Conservation (phyloP, 164 flowering plant species). For the grape (Vitis vinifera) region ASM3070453v1 NC_081820.1:2622001-2622500, state of each 20-base stretch:
- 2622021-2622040: slow-evolving; percentile 11
- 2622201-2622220: not conserved
- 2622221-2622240: too few species aligned
- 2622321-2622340: slow-evolving; percentile 1
- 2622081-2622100: not conserved
- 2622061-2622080: not conserved
- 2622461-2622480: not conserved
- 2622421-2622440: not conserved
- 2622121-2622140: not conserved
- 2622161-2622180: not conserved
- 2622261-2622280: too few species aligned
- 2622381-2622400: not conserved
- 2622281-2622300: too few species aligned
- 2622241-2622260: too few species aligned
- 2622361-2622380: slow-evolving; percentile 1
- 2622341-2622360: not conserved
- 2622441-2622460: not conserved
- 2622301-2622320: not conserved
- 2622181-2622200: not conserved
- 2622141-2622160: not conserved
- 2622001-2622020: slow-evolving; percentile 19
- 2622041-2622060: slow-evolving; percentile 1
- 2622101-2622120: not conserved
- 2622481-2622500: too few species aligned
- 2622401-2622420: too few species aligned